A percentile compares a stretch with the other conserved stretches of the same genome.
Conservation (phyloP, 176 grass and related monocot species). For the Bromus sterilis region DNA sequence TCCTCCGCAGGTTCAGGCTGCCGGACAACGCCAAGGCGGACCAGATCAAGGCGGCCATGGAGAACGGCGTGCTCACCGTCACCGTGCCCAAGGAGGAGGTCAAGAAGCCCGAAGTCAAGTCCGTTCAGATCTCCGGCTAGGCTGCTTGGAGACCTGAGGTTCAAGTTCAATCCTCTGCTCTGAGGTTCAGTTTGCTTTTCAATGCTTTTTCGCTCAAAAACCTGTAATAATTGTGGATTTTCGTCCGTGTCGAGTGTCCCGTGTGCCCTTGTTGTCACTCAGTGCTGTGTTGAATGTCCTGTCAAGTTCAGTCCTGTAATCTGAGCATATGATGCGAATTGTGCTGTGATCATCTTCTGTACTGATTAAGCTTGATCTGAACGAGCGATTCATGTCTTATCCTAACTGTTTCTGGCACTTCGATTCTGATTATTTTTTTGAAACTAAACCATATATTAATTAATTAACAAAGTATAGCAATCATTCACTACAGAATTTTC, state of each 20-base stretch:
- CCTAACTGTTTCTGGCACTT: not conserved
- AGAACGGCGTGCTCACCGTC: conserved; percentile 59
- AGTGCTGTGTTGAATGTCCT: not conserved
- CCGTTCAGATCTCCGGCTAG: conserved; percentile 48
- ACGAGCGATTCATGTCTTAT: not conserved
- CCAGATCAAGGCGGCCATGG: conserved; percentile 48
- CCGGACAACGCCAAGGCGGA: conserved; percentile 45
- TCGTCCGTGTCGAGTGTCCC: not conserved
- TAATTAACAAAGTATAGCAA: too few species aligned
- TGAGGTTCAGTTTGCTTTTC: not conserved
- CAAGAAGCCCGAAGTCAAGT: conserved; percentile 34
- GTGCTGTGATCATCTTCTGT: not conserved
- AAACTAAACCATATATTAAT: too few species aligned
- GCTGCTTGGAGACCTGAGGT: not conserved
- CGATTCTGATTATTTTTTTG: too few species aligned
- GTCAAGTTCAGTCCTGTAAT: not conserved
- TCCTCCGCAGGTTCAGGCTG: conserved; percentile 38
- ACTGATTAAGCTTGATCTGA: not conserved
- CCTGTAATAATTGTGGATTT: not conserved
- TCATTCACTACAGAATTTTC: too few species aligned
- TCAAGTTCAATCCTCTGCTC: not conserved
- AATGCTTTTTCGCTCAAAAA: not conserved
- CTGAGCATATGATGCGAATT: not conserved
- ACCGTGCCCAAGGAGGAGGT: conserved; percentile 50
- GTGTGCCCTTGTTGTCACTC: not conserved